Evolutionary conservation across 805 yeast genomes (phyloP).

Genomic region (Cyberlindnera meyerae): DNA sequence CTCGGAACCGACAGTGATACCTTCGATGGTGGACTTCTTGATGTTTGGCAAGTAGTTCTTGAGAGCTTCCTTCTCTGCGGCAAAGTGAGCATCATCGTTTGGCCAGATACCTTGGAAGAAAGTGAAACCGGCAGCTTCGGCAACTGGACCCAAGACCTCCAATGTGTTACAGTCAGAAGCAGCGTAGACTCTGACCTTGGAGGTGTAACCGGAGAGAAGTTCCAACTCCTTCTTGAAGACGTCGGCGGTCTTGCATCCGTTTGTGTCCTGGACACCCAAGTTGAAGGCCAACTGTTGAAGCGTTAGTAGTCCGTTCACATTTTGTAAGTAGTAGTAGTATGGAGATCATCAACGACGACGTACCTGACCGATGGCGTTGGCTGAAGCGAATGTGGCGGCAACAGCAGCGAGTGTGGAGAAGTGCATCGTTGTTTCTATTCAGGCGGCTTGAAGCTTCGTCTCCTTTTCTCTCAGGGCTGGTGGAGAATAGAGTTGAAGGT

Average conservation of each 20-base stretch:
- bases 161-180: conserved; percentile 93
- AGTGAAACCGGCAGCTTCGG: conserved; percentile 70
- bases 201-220: conserved; percentile 52
- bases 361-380: conserved; percentile 55
- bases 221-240: conserved; percentile 71
- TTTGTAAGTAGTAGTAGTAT: neutral
- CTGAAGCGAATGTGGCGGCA: conserved; percentile 46
- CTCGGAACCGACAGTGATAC: conserved; percentile 90
- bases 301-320: neutral
- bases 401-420: conserved; percentile 24
- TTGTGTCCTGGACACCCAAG: conserved; percentile 70
- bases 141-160: conserved; percentile 80
- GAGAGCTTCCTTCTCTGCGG: conserved; percentile 71
- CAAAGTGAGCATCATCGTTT: conserved; percentile 73
- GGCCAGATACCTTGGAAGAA: conserved; percentile 92
- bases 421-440: conserved; percentile 16
- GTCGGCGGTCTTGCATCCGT: conserved; percentile 66
- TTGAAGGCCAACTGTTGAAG: conserved; percentile 71
- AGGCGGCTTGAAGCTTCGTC: neutral
- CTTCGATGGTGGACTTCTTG: conserved; percentile 63
- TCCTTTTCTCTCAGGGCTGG: too few species aligned
- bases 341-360: conserved; percentile 3
- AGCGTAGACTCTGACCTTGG: conserved; percentile 78
- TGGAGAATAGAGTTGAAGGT: neutral
- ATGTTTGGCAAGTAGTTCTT: conserved; percentile 64